Base-by-base conservation (phyloP, 2,329 filamentous ascomycete genomes). In the Alternaria tenuissima region DNA sequence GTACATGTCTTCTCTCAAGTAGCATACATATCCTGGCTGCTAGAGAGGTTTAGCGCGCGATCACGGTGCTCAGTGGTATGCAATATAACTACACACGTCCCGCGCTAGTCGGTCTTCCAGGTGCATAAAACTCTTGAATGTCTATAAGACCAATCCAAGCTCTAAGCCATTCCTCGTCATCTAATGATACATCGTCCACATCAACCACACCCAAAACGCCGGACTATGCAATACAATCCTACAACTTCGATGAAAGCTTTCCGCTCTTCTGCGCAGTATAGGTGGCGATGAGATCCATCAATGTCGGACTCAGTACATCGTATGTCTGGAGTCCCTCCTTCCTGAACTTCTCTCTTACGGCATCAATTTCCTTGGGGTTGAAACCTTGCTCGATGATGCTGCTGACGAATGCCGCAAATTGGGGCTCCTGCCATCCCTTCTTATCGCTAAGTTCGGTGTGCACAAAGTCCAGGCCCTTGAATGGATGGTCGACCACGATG, bases 301-400 rank as follows among this genome's bases (percentile, higher is more conserved):
- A 76, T 3, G 81, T 62, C 18, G 88, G 88, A 5, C 83, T 87
- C 46, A 91, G 79, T 18, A 82, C 82, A 75, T 91, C 88, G 73
- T 90, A 91, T 2, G 85, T 81, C 79, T 88, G 81, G 51, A 91
- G 77, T 0, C 88, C 88, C 18, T 85, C 66, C 2, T 73, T 69
- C 78, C 81, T 83, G 59, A 91, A 82, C 74, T 81, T 84, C 3
- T 61, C 65, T 42, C 88, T 81, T 4, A 91, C 84, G 18, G 81
- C 83, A 49, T 81, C 83, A 68, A 89, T 88, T 36, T 81, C 79
- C 16, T 78, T 73, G 0, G 88, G 85, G 47, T 84, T 76, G 67
- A 86, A 89, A 1, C 88, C 89, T 71, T 90, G 87, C 83, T 91
- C 88, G 60, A 91, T 89, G 59, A 90, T 86, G 57, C 85, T 88